Conservation (phyloP, 371 early-diverging fungal species). For the Capillidium heterosporum region DNA sequence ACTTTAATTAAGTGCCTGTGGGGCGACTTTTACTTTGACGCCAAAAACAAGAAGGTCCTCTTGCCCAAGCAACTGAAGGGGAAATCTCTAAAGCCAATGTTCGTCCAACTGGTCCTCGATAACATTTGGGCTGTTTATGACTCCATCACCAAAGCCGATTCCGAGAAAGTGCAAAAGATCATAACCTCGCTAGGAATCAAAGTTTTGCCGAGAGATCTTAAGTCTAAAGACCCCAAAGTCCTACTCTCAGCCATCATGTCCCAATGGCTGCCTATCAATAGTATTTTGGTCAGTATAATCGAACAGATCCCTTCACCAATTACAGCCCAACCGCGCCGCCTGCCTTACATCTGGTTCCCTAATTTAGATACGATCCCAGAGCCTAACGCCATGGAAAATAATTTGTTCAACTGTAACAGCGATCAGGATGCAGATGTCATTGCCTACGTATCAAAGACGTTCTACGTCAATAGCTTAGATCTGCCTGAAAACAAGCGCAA, state of each 20-base stretch:
- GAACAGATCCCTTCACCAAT: slow-evolving; percentile 78
- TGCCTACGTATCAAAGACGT: slow-evolving; percentile 86
- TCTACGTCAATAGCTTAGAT: slow-evolving; percentile 51
- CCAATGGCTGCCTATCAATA: slow-evolving; percentile 67
- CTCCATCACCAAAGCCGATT: slow-evolving; percentile 49
- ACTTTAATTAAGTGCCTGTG: slow-evolving; percentile 63
- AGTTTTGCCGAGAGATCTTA: slow-evolving; percentile 68
- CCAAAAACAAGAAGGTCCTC: slow-evolving; percentile 79
- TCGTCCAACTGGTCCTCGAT: slow-evolving; percentile 87
- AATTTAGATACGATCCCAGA: slow-evolving; percentile 17
- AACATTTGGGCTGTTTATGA: slow-evolving; percentile 94
- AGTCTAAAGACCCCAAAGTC: slow-evolving; percentile 61
- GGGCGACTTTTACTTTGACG: slow-evolving; percentile 94
- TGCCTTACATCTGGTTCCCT: slow-evolving; percentile 61
- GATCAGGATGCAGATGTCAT: slow-evolving; percentile 36
- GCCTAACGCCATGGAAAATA: slow-evolving; percentile 30
- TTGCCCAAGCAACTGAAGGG: slow-evolving; percentile 70
- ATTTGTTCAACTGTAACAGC: slow-evolving; percentile 34
- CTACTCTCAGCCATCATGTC: slow-evolving; percentile 60
- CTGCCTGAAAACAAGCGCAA: slow-evolving; percentile 55
- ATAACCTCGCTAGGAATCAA: slow-evolving; percentile 70
- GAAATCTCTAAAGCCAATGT: slow-evolving; percentile 70
- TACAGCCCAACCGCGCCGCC: slow-evolving; percentile 57
- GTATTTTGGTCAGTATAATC: slow-evolving; percentile 57
- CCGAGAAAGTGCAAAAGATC: slow-evolving; percentile 81